A percentile compares a stretch with the other conserved stretches of the same genome.
Evolutionary conservation across 331 rosid species (phyloP).

Genomic region (Spiraea crenata): DNA sequence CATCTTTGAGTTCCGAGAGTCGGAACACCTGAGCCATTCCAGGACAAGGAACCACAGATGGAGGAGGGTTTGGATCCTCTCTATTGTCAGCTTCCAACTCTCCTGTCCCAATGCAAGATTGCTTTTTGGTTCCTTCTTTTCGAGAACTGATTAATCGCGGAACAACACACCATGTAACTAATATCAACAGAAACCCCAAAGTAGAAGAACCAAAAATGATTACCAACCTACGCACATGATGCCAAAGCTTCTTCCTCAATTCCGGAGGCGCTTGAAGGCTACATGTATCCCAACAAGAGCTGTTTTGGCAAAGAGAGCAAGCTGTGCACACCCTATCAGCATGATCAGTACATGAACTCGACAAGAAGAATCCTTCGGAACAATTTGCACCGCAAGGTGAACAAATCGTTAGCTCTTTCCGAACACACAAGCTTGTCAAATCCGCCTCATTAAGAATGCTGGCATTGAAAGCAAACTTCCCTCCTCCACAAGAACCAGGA

Average conservation of each 20-base stretch:
- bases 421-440: conserved; percentile 66
- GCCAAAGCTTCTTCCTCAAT: conserved; percentile 49
- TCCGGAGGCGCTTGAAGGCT: conserved; percentile 43
- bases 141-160: conserved; percentile 17
- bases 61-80: conserved; percentile 37
- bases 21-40: conserved; percentile 85
- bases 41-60: conserved; percentile 52
- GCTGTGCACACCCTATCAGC: conserved; percentile 80
- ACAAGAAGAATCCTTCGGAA: conserved; percentile 76
- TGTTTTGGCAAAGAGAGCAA: conserved; percentile 93
- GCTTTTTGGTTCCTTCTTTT: conserved; percentile 37
- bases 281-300: conserved; percentile 70
- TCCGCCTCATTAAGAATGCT: conserved; percentile 64
- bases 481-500: conserved; percentile 43
- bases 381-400: conserved; percentile 81
- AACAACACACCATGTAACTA: conserved; percentile 48
- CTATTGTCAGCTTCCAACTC: conserved; percentile 51
- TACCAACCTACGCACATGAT: conserved; percentile 37
- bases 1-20: conserved; percentile 85
- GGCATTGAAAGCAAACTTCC: conserved; percentile 71
- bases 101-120: conserved; percentile 55
- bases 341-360: conserved; percentile 63
- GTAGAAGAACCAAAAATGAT: conserved; percentile 54
- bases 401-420: conserved; percentile 71
- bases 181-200: conserved; percentile 48